Percentiles rank a stretch among this genome's conserved stretches.
These are phyloP conservation scores for Carex sylvatica DNA, from an alignment of 202 grass and related monocot species.

Conservation along the genomic window DNA sequence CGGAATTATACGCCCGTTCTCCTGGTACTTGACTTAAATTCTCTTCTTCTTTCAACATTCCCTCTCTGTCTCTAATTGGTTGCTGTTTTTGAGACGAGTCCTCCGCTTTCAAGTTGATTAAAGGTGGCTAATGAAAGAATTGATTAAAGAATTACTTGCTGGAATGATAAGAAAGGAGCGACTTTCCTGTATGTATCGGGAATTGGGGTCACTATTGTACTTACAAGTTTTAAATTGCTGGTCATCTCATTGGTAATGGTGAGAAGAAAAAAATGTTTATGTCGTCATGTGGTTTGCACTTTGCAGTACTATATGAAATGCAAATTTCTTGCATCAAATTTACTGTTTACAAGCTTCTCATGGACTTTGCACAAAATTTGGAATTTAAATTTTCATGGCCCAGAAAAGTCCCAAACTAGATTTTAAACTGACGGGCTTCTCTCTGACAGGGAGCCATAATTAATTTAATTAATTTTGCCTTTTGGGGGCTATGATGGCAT, in stretches of 20 bases:
- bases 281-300: neutral
- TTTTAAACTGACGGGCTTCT: neutral
- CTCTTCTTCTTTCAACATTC: neutral
- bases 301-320: neutral
- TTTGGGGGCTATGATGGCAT: neutral
- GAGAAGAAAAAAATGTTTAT: neutral
- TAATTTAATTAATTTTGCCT: neutral
- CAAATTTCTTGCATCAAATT: neutral
- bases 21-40: slow-evolving; percentile 44
- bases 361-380: neutral
- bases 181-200: too few relatives aligned
- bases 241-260: neutral
- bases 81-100: neutral
- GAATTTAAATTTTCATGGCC: neutral
- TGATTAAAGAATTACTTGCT: neutral
- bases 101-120: neutral
- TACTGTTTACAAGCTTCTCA: neutral
- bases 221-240: neutral
- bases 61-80: neutral
- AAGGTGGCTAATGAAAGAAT: neutral
- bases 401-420: neutral
- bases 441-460: neutral
- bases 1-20: slow-evolving; percentile 70
- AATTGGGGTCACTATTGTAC: neutral
- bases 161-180: neutral